Conservation (phyloP, 257 asterid species). For the Eustoma russellianum region DNA sequence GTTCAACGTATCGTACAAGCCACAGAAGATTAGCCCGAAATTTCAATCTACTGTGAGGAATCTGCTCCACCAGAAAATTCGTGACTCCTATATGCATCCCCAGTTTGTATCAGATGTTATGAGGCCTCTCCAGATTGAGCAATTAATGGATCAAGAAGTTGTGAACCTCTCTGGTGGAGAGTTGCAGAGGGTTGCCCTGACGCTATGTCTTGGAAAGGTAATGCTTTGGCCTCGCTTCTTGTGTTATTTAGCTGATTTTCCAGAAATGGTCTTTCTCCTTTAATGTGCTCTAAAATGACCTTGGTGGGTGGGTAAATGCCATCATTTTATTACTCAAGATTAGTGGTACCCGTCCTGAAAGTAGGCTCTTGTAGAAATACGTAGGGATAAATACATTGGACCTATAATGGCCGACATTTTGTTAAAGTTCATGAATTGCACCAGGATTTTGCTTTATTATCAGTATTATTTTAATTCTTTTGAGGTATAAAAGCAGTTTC, state of each 20-base stretch:
- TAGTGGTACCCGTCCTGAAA: too few species aligned
- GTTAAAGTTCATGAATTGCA: too few species aligned
- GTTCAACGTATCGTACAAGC: conserved; percentile 93
- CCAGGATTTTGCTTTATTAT: too few species aligned
- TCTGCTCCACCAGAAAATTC: conserved; percentile 71
- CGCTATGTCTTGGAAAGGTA: conserved; percentile 98
- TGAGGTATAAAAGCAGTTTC: too few species aligned
- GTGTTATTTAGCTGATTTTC: neutral
- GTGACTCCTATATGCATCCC: conserved; percentile 84
- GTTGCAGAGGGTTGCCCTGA: conserved; percentile 89
- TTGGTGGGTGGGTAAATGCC: too few species aligned
- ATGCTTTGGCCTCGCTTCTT: neutral
- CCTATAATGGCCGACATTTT: too few species aligned
- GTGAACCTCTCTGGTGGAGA: conserved; percentile 99
- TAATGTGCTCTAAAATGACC: too few species aligned
- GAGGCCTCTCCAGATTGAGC: conserved; percentile 98
- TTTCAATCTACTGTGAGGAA: conserved; percentile 58
- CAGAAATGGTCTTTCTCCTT: too few species aligned
- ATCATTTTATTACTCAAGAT: too few species aligned
- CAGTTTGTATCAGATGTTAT: conserved; percentile 94
- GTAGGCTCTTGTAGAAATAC: too few species aligned
- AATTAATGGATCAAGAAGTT: conserved; percentile 95
- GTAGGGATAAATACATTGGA: too few species aligned
- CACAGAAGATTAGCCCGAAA: conserved; percentile 93
- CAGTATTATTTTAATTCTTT: too few species aligned